phyloP scores from a whole-genome alignment of 129 eudicot genomes.

The Calendula officinalis region DNA sequence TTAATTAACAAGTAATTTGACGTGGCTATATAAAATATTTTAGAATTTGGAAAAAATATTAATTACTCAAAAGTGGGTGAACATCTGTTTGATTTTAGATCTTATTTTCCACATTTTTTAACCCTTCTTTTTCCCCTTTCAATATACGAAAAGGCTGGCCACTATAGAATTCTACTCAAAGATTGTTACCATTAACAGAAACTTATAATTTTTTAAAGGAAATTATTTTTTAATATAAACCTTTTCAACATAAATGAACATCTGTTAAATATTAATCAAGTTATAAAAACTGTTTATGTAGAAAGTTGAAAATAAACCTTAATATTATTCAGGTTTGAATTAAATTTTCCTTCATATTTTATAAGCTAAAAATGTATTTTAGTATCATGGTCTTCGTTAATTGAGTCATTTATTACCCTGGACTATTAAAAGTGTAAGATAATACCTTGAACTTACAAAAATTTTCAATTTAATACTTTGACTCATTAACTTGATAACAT shows the following conservation, averaged over 20 bases:
- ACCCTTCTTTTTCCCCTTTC: constrained; percentile 27
- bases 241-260: neutral
- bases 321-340: neutral
- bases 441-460: too few relatives aligned
- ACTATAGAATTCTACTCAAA: constrained; percentile 23
- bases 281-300: neutral
- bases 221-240: neutral
- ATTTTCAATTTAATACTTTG: too few relatives aligned
- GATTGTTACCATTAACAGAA: constrained; percentile 27
- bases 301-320: neutral
- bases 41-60: neutral
- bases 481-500: too few relatives aligned
- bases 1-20: constrained; percentile 29
- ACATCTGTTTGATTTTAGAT: constrained; percentile 30
- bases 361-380: too few relatives aligned
- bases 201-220: neutral
- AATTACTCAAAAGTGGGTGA: constrained; percentile 22
- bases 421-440: too few relatives aligned
- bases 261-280: constrained; percentile 3
- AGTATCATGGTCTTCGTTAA: too few relatives aligned
- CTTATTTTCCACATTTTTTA: constrained; percentile 18
- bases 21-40: constrained; percentile 25
- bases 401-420: too few relatives aligned
- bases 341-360: too few relatives aligned
- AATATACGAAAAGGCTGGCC: constrained; percentile 30